Base-by-base conservation (phyloP, 2,329 filamentous ascomycete genomes). In the Neoscytalidium dimidiatum region DNA sequence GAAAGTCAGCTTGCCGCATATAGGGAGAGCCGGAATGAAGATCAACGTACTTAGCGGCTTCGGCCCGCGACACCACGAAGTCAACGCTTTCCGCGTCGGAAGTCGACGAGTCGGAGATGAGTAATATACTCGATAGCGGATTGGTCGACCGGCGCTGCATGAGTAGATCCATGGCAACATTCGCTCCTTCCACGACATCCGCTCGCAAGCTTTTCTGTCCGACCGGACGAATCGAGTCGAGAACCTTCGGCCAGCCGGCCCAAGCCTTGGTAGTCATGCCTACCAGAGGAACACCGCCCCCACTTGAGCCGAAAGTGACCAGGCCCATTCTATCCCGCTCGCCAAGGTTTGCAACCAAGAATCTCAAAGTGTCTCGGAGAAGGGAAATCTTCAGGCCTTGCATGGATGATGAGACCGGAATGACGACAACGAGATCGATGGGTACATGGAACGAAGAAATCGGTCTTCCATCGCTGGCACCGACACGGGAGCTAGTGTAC, bases 131-230 rank as follows among this genome's bases (percentile, higher is more conserved):
- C 0, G 95, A 94, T 62, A 99, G 90, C 0, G 95, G 93, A 74
- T 98, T 99, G 78, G 91, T 94, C 71, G 94, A 92, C 80, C 96
- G 97, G 71, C 95, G 89, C 79, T 97, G 94, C 95, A 99, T 99
- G 65, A 99, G 85, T 64, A 99, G 81, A 76, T 99, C 95, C 95
- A 99, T 98, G 53, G 95, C 95, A 58, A 97, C 92, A 72, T 98
- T 99, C 35, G 94, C 95, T 29, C 95, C 95, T 75, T 99, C 95
- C 2, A 99, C 94, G 14, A 98, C 94, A 79, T 99, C 95, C 1
- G 94, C 94, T 13, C 95, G 90, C 73, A 97, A 88, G 75, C 92
- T 98, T 85, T 98, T 99, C 78, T 97, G 94, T 38, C 94, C 94
- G 9, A 97, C 92, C 0, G 95, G 94, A 69, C 93, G 90, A 72